A percentile compares a stretch with the other conserved stretches of the same genome.
These are phyloP conservation scores for Fomitopsis pulvina DNA, from an alignment of 768 basidiomycete species.

Conservation along the genomic window DNA sequence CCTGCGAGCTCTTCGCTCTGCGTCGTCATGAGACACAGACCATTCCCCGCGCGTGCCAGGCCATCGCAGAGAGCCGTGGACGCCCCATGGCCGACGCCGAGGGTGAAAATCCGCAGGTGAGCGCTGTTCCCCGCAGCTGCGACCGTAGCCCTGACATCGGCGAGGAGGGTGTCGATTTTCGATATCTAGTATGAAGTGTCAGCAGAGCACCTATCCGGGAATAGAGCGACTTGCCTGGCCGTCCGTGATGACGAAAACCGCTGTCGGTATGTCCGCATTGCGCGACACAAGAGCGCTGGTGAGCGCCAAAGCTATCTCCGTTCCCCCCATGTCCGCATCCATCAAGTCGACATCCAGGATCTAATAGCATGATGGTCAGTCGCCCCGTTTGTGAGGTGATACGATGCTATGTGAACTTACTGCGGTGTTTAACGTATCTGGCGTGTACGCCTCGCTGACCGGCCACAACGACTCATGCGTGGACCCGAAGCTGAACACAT, in stretches of 20 bases:
- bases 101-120: slow-evolving; percentile 44
- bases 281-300: slow-evolving; percentile 29
- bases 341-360: slow-evolving; percentile 33
- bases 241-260: slow-evolving; percentile 54
- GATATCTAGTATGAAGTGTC: neutral
- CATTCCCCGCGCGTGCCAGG: slow-evolving; percentile 48
- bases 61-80: slow-evolving; percentile 47
- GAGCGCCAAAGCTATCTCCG: slow-evolving; percentile 41
- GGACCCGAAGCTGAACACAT: slow-evolving; percentile 48
- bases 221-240: slow-evolving; percentile 31
- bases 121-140: slow-evolving; percentile 18
- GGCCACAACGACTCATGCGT: slow-evolving; percentile 28
- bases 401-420: neutral
- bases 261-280: slow-evolving; percentile 32
- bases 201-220: no score
- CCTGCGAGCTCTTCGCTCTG: slow-evolving; percentile 38
- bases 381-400: neutral
- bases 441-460: slow-evolving; percentile 26
- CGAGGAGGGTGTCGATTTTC: neutral
- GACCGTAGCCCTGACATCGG: neutral
- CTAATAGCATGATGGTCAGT: slow-evolving; percentile 23
- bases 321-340: slow-evolving; percentile 41
- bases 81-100: slow-evolving; percentile 48
- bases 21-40: slow-evolving; percentile 40
- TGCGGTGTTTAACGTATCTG: neutral